Conservation (phyloP, 1,284 basidiomycete genomes). For the Moesziomyces sp. region DNA sequence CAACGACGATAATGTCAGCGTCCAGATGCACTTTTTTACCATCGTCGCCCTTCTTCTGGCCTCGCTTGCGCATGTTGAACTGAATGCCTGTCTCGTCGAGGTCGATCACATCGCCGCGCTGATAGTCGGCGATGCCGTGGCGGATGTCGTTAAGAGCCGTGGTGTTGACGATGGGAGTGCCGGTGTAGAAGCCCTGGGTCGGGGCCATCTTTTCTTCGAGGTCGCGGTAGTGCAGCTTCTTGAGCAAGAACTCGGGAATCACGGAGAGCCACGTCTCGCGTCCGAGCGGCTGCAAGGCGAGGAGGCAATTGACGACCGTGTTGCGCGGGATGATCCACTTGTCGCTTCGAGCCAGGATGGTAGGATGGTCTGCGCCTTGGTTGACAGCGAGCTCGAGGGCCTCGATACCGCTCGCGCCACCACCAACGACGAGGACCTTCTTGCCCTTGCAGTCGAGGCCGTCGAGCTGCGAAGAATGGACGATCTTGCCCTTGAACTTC, state of each 20-base stretch:
- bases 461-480: constrained; percentile 74
- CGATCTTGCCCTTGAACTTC: constrained; percentile 70
- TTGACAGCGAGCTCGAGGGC: constrained; percentile 71
- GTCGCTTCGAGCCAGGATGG: constrained; percentile 71
- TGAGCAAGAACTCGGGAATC: constrained; percentile 73
- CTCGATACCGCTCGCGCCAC: constrained; percentile 75
- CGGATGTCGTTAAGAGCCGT: constrained; percentile 73
- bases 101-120: constrained; percentile 73
- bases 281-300: constrained; percentile 75
- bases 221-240: constrained; percentile 73
- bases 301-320: constrained; percentile 72
- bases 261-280: constrained; percentile 63
- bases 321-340: constrained; percentile 68
- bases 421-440: constrained; percentile 71
- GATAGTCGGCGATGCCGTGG: constrained; percentile 71
- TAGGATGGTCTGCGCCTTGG: constrained; percentile 70
- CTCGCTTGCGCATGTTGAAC: constrained; percentile 66
- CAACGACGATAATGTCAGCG: constrained; percentile 75
- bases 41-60: constrained; percentile 64
- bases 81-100: constrained; percentile 71
- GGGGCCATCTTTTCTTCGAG: constrained; percentile 69
- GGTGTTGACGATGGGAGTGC: constrained; percentile 73
- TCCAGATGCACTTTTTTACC: constrained; percentile 69
- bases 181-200: constrained; percentile 58
- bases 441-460: constrained; percentile 70